Conservation (phyloP, 352 stramenopile genomes). For the Pilasporangium apinafurcum region DNA sequence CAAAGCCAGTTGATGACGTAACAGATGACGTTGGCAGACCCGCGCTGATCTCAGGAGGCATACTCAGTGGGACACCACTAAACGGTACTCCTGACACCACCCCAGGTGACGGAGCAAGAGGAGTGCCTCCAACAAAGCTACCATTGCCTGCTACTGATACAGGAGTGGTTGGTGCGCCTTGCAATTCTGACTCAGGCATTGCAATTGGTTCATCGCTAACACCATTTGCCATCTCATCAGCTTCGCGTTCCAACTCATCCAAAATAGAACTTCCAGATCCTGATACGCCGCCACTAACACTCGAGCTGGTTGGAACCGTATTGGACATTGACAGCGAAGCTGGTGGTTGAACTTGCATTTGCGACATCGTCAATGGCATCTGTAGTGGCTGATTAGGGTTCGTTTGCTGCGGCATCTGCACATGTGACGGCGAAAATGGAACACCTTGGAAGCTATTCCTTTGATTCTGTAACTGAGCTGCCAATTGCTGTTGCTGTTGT, state of each 20-base stretch:
- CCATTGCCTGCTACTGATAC: constrained; percentile 3
- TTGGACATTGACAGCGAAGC: constrained; percentile 13
- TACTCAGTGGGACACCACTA: constrained; percentile 54
- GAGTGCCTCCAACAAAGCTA: constrained; percentile 11
- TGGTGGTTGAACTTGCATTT: constrained; percentile 19
- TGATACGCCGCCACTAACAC: constrained; percentile 10
- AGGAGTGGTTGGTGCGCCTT: constrained; percentile 15
- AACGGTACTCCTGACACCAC: constrained; percentile 24
- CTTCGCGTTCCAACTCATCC: constrained; percentile 79
- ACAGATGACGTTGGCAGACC: constrained; percentile 15
- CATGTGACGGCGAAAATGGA: constrained; percentile 35
- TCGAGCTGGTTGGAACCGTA: constrained; percentile 9
- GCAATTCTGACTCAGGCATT: constrained; percentile 78
- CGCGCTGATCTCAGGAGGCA: constrained; percentile 63
- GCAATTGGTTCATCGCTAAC: constrained; percentile 74
- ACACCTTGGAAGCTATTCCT: constrained; percentile 58
- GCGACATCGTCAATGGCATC: constrained; percentile 43
- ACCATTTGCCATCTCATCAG: constrained; percentile 83
- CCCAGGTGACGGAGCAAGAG: constrained; percentile 20
- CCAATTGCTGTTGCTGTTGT: constrained; percentile 68
- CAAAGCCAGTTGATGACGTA: constrained; percentile 28
- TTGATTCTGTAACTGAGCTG: constrained; percentile 63
- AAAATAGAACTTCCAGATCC: constrained; percentile 66
- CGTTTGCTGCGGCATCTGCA: constrained; percentile 21
- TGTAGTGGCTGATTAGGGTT: constrained; percentile 40